Conservation (phyloP, 108 stramenopile species). For the Epithemia pelagica region DNA sequence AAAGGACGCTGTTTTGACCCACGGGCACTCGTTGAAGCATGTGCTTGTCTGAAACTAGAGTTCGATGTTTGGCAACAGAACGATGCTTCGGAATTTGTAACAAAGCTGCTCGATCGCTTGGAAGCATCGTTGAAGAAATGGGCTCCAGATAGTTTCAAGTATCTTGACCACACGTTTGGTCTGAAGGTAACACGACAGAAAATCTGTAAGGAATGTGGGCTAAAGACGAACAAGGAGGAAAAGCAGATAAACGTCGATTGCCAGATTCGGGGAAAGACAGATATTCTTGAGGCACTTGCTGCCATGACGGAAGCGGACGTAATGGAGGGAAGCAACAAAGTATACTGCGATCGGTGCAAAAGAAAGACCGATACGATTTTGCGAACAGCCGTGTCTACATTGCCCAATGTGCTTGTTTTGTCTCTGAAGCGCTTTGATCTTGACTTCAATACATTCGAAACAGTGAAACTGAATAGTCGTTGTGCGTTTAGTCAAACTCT, state of each 20-base stretch:
- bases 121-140: conserved; percentile 84
- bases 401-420: conserved; percentile 91
- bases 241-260: conserved; percentile 90
- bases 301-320: conserved; percentile 88
- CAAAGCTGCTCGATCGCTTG: conserved; percentile 89
- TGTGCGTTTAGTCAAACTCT: conserved; percentile 90
- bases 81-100: conserved; percentile 96
- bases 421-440: conserved; percentile 97
- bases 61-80: conserved; percentile 99
- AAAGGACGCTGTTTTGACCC: conserved; percentile 91
- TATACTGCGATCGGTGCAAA: conserved; percentile 91
- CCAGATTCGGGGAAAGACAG: conserved; percentile 88
- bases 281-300: conserved; percentile 91
- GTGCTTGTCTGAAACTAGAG: conserved; percentile 90
- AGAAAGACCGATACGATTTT: conserved; percentile 90
- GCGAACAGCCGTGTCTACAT: conserved; percentile 76
- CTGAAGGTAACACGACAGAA: conserved; percentile 83
- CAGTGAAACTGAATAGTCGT: conserved; percentile 96
- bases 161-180: conserved; percentile 80
- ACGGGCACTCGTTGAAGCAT: conserved; percentile 86
- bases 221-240: conserved; percentile 90
- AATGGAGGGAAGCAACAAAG: conserved; percentile 98
- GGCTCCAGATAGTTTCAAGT: conserved; percentile 72
- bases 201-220: conserved; percentile 86
- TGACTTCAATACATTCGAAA: conserved; percentile 97